Conservation (phyloP, 2,329 filamentous ascomycete genomes). For the Colletotrichum tabaci region DNA sequence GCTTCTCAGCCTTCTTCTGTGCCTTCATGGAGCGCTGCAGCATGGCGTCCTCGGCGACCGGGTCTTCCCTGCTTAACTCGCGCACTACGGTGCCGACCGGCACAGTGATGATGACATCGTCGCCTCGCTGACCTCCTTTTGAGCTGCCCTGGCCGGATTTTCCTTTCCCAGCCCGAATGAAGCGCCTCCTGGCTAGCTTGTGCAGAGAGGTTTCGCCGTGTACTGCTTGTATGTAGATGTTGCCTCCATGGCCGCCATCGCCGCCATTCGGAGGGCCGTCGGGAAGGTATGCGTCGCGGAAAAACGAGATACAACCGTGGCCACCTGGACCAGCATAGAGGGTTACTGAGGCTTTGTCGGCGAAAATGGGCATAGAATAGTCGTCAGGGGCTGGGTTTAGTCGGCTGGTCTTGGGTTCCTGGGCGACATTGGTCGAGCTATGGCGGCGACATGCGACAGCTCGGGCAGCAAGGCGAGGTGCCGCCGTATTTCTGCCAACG, state of each 20-base stretch:
- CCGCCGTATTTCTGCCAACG: slow-evolving; percentile 47
- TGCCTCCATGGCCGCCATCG: slow-evolving; percentile 92
- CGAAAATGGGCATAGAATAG: slow-evolving; percentile 86
- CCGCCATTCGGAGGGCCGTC: slow-evolving; percentile 95
- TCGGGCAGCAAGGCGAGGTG: slow-evolving; percentile 47
- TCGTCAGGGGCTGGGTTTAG: slow-evolving; percentile 88
- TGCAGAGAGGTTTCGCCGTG: slow-evolving; percentile 93
- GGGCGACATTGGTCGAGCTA: slow-evolving; percentile 42
- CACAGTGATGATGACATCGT: slow-evolving; percentile 90
- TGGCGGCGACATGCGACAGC: slow-evolving; percentile 40
- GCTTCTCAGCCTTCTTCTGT: slow-evolving; percentile 36
- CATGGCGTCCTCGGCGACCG: slow-evolving; percentile 75
- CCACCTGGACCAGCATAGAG: slow-evolving; percentile 87
- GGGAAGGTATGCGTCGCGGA: slow-evolving; percentile 90
- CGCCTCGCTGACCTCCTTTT: slow-evolving; percentile 82
- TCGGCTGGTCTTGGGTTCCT: slow-evolving; percentile 58
- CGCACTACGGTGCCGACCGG: slow-evolving; percentile 93
- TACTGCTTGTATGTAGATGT: slow-evolving; percentile 93
- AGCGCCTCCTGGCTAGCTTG: slow-evolving; percentile 85
- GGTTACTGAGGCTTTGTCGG: slow-evolving; percentile 85
- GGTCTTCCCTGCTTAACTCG: slow-evolving; percentile 85
- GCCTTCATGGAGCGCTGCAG: slow-evolving; percentile 42
- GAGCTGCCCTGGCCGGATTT: slow-evolving; percentile 83
- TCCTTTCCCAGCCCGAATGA: slow-evolving; percentile 82
- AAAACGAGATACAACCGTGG: slow-evolving; percentile 93